phyloP scores from a whole-genome alignment of 805 yeast species.

The Wickerhamomyces chaumierensis region DNA sequence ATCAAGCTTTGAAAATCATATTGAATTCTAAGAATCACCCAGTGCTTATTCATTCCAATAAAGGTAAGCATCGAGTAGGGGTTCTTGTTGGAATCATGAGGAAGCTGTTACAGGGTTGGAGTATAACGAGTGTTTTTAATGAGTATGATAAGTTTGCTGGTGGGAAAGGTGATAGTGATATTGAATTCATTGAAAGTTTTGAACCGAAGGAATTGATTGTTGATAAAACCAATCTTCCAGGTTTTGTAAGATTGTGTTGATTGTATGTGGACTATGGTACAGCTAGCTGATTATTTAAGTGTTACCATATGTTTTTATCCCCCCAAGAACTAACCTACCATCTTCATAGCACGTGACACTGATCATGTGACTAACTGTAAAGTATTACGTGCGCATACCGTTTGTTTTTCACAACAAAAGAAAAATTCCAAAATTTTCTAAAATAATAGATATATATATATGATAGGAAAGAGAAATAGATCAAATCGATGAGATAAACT shows the following conservation, averaged over 20 bases:
- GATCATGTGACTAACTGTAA: too few species aligned
- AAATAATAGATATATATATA: too few species aligned
- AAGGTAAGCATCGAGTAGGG: slow-evolving; percentile 94
- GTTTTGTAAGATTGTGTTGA: slow-evolving; percentile 38
- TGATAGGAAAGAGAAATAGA: too few species aligned
- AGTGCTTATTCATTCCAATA: slow-evolving; percentile 80
- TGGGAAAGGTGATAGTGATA: slow-evolving; percentile 87
- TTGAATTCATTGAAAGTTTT: slow-evolving; percentile 82
- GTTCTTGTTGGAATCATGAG: slow-evolving; percentile 87
- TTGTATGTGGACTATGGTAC: too few species aligned
- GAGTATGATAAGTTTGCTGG: slow-evolving; percentile 89
- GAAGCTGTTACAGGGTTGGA: slow-evolving; percentile 84
- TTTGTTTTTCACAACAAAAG: too few species aligned
- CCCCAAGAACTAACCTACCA: too few species aligned
- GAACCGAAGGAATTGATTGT: slow-evolving; percentile 42
- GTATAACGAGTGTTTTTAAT: slow-evolving; percentile 83
- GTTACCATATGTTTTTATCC: too few species aligned
- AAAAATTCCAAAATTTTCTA: too few species aligned
- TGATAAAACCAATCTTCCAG: slow-evolving; percentile 42
- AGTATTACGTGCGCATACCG: too few species aligned
- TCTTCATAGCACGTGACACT: too few species aligned
- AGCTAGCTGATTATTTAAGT: too few species aligned
- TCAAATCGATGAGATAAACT: too few species aligned
- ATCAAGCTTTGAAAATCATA: slow-evolving; percentile 43
- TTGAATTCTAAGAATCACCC: slow-evolving; percentile 69